A percentile compares a stretch with the other conserved stretches of the same genome.
Conservation (phyloP, 1,284 basidiomycete genomes). For the Rhodotorula sp. region DNA sequence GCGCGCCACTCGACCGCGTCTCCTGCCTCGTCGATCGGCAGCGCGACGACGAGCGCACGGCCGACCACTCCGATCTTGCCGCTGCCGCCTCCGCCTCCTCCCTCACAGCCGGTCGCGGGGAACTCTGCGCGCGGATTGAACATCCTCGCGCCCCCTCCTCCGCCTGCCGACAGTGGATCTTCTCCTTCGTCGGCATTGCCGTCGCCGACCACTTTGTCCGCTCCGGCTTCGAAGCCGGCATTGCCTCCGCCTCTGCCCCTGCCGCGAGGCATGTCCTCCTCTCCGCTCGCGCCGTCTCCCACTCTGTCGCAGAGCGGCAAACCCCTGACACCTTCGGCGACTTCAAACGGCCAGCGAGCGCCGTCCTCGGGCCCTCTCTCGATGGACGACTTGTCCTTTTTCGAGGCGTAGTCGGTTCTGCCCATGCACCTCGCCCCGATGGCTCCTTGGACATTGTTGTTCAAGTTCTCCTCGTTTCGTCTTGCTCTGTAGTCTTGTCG, state of each 20-base stretch:
- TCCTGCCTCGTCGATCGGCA: constrained; percentile 2
- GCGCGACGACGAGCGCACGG: not conserved
- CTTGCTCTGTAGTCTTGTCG: no score
- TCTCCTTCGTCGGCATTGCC: not conserved
- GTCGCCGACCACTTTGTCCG: not conserved
- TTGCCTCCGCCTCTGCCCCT: not conserved
- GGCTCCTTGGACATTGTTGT: no score
- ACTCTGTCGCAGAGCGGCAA: not conserved
- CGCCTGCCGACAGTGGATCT: not conserved
- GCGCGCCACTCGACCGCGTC: constrained; percentile 14
- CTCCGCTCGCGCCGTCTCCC: not conserved
- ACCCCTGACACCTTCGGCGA: not conserved
- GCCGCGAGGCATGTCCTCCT: no score
- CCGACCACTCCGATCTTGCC: constrained; percentile 26
- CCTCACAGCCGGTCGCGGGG: constrained; percentile 30
- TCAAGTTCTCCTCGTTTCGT: no score
- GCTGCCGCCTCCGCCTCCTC: constrained; percentile 35
- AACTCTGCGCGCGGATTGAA: not conserved
- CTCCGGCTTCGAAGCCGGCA: not conserved
- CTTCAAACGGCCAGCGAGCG: not conserved
- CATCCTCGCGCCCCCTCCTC: constrained; percentile 1
- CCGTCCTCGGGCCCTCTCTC: constrained; percentile 18
- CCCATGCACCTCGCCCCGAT: no score
- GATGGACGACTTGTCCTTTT: constrained; percentile 29
- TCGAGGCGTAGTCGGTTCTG: constrained; percentile 14